phyloP scores from a whole-genome alignment of 257 asterid genomes.

The Perilla frutescens region DNA sequence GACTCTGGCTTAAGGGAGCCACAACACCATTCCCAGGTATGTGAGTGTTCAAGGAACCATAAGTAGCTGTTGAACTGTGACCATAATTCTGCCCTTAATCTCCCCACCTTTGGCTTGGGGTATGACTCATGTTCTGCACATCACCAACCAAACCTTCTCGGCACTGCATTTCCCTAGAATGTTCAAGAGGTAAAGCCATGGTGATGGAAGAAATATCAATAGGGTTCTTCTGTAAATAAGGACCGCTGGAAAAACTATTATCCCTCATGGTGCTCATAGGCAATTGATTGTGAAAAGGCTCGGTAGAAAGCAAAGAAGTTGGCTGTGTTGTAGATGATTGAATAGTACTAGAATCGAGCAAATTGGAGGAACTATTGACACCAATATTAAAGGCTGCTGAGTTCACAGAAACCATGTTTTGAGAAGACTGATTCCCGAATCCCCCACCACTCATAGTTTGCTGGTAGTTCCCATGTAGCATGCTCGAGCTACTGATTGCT shows the following conservation, averaged over 20 bases:
- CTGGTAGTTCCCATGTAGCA: slow-evolving; percentile 57
- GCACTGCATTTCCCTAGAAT: slow-evolving; percentile 51
- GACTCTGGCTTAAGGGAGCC: slow-evolving; percentile 44
- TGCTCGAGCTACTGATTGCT: slow-evolving; percentile 44
- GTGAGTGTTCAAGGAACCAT: slow-evolving; percentile 48
- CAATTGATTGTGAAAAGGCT: slow-evolving; percentile 55
- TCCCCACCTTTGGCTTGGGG: slow-evolving; percentile 51
- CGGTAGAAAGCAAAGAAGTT: slow-evolving; percentile 49
- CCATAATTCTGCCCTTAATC: slow-evolving; percentile 50
- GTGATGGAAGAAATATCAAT: slow-evolving; percentile 48
- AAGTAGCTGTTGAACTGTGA: slow-evolving; percentile 41
- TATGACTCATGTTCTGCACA: slow-evolving; percentile 46
- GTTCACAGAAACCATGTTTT: slow-evolving; percentile 53
- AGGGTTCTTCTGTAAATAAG: slow-evolving; percentile 50
- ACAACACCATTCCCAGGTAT: slow-evolving; percentile 40
- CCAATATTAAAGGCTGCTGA: slow-evolving; percentile 52
- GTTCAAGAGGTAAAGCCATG: slow-evolving; percentile 53
- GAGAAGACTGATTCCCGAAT: slow-evolving; percentile 54
- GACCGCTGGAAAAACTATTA: slow-evolving; percentile 40
- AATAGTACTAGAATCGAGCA: slow-evolving; percentile 50
- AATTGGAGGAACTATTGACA: slow-evolving; percentile 46
- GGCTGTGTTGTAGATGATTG: slow-evolving; percentile 55
- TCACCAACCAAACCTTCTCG: slow-evolving; percentile 50
- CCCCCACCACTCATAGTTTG: slow-evolving; percentile 51
- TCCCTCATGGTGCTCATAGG: slow-evolving; percentile 43